Evolutionary conservation across 2,329 filamentous ascomycete genomes (phyloP).

Genomic region (Sclerotinia nivalis): DNA sequence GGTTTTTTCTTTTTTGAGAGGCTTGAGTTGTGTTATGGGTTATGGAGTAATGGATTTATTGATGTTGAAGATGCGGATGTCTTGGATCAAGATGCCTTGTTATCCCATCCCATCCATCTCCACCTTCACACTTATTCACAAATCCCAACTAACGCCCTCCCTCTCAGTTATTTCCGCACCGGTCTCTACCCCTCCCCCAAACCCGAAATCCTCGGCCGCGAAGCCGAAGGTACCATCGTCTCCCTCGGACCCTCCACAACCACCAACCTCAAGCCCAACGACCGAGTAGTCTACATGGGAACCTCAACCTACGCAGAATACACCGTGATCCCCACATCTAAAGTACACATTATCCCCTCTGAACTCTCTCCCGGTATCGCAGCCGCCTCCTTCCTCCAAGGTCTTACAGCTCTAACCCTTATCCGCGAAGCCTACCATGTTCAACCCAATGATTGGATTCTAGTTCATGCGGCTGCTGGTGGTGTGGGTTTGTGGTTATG

Average conservation of each 20-base stretch:
- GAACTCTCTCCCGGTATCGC: constrained; percentile 61
- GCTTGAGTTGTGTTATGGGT: neutral
- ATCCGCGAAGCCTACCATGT: constrained; percentile 73
- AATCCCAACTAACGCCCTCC: neutral
- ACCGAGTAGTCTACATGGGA: constrained; percentile 71
- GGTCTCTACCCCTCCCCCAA: constrained; percentile 75
- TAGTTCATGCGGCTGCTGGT: constrained; percentile 84
- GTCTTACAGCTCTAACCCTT: constrained; percentile 79
- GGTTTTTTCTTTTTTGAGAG: constrained; percentile 7
- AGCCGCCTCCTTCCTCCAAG: constrained; percentile 72
- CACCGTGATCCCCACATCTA: constrained; percentile 53
- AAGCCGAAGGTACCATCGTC: constrained; percentile 73
- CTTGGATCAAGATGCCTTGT: neutral
- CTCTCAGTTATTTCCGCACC: constrained; percentile 74
- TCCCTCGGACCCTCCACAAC: constrained; percentile 56
- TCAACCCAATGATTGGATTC: constrained; percentile 74
- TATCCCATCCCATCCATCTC: neutral
- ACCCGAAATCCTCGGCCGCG: constrained; percentile 77
- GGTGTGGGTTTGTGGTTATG: constrained; percentile 75
- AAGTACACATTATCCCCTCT: constrained; percentile 64
- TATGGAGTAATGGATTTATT: too few relatives aligned
- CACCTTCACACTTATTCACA: neutral
- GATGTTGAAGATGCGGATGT: neutral
- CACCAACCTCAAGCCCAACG: constrained; percentile 59
- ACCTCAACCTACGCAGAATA: constrained; percentile 58